Evolutionary conservation across 177 flowering plant species (phyloP).

Genomic region (Telopea speciosissima): DNA sequence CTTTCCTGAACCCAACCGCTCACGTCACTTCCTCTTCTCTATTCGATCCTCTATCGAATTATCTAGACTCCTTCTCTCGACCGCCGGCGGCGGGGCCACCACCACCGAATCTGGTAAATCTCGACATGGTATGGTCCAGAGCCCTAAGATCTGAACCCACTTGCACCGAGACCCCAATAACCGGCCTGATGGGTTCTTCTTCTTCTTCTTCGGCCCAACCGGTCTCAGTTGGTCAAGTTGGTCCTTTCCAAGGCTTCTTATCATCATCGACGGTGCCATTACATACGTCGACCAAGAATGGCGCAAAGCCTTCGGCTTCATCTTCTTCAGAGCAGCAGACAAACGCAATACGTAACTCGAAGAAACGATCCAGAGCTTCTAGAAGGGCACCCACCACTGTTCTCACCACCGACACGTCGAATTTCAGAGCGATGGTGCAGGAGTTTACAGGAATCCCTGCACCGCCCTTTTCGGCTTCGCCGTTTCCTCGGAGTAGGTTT

Average conservation of each 20-base stretch:
- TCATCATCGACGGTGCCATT: no score
- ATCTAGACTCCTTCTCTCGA: constrained; percentile 1
- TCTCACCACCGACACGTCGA: constrained; percentile 81
- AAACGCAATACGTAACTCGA: constrained; percentile 11
- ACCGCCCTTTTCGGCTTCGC: constrained; percentile 57
- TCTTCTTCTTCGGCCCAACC: constrained; percentile 1
- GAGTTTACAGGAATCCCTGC: constrained; percentile 89
- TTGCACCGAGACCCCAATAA: background rate
- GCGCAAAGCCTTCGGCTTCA: background rate
- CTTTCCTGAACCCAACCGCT: constrained; percentile 5
- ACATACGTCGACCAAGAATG: no score
- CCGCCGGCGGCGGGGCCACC: background rate
- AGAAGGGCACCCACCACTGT: constrained; percentile 87
- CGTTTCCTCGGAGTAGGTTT: constrained; percentile 41
- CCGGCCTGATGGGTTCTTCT: background rate
- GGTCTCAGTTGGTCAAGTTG: background rate
- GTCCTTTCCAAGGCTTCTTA: background rate
- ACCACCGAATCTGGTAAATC: constrained; percentile 1
- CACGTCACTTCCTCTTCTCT: constrained; percentile 1
- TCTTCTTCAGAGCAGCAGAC: background rate
- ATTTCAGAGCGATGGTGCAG: constrained; percentile 93
- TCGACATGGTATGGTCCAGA: constrained; percentile 8
- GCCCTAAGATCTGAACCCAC: constrained; percentile 10
- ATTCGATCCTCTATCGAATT: constrained; percentile 6
- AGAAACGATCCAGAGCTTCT: constrained; percentile 79